Evolutionary conservation across 192 early-diverging fungal genomes (phyloP).

Genomic region (Umbelopsis ramanniana): DNA sequence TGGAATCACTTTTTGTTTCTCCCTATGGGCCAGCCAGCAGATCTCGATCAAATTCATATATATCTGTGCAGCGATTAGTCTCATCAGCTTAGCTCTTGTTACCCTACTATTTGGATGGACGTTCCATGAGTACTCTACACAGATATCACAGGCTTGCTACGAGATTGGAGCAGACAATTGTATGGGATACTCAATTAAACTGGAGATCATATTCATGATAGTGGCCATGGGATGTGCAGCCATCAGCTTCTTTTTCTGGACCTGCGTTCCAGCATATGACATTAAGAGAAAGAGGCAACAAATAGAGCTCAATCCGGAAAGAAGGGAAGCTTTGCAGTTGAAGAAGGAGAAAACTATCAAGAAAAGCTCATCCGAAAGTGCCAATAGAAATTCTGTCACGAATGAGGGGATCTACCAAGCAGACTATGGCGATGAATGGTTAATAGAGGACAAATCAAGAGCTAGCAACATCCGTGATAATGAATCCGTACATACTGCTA

Average conservation of each 20-base stretch:
- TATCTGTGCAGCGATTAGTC: background rate
- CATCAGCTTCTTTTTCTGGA: slow-evolving; percentile 17
- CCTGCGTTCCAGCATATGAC: slow-evolving; percentile 23
- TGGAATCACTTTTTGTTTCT: slow-evolving; percentile 4
- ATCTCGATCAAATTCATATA: background rate
- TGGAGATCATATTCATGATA: slow-evolving; percentile 23
- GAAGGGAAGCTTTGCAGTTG: background rate
- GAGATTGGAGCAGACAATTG: slow-evolving; percentile 18
- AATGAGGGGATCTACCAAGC: background rate
- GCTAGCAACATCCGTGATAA: background rate
- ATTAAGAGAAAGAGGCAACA: slow-evolving; percentile 9
- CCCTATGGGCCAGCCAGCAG: slow-evolving; percentile 22
- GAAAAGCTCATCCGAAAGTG: too few species aligned
- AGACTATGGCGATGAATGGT: slow-evolving; percentile 4
- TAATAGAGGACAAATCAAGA: background rate
- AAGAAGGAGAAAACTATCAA: background rate
- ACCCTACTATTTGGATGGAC: slow-evolving; percentile 20
- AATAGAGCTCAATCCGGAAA: background rate
- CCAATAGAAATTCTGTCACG: background rate
- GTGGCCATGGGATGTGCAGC: background rate
- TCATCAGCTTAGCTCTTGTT: slow-evolving; percentile 8
- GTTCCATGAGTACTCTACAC: slow-evolving; percentile 5
- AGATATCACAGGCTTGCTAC: slow-evolving; percentile 16
- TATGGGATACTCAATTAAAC: background rate
- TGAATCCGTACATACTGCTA: slow-evolving; percentile 8